Conservation (phyloP, 768 basidiomycete species). For the Crepidotus variabilis region DNA sequence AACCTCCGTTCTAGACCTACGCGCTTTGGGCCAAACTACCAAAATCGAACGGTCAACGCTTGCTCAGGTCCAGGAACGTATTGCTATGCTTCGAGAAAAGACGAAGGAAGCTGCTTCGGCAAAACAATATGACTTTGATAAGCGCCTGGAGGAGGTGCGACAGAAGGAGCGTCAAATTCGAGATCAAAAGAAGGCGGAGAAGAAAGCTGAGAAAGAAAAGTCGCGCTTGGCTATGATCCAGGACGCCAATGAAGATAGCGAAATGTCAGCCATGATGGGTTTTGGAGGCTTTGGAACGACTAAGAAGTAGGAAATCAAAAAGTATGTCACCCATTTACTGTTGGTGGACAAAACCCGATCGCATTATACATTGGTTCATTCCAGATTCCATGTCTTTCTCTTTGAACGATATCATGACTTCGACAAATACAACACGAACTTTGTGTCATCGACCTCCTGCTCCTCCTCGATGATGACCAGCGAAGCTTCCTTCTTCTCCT, state of each 20-base stretch:
- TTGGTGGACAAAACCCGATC: slow-evolving; percentile 20
- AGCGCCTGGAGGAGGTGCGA: slow-evolving; percentile 80
- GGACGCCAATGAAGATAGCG: slow-evolving; percentile 48
- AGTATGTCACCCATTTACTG: slow-evolving; percentile 27
- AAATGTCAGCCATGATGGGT: slow-evolving; percentile 85
- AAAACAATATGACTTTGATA: slow-evolving; percentile 93
- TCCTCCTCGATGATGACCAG: slow-evolving; percentile 77
- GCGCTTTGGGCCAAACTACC: slow-evolving; percentile 93
- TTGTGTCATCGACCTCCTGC: slow-evolving; percentile 79
- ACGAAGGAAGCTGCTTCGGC: slow-evolving; percentile 79
- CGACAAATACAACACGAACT: slow-evolving; percentile 70
- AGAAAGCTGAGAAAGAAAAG: slow-evolving; percentile 75
- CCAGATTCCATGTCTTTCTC: neutral
- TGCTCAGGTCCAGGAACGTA: slow-evolving; percentile 88
- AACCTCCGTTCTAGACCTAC: slow-evolving; percentile 62
- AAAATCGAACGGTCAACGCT: slow-evolving; percentile 86
- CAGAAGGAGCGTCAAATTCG: slow-evolving; percentile 65
- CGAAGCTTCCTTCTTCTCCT: slow-evolving; percentile 43
- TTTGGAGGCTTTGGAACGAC: slow-evolving; percentile 86
- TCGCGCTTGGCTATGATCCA: slow-evolving; percentile 62
- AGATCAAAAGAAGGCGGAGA: slow-evolving; percentile 73
- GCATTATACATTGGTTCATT: slow-evolving; percentile 17
- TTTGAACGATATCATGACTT: slow-evolving; percentile 37
- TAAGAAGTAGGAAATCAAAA: slow-evolving; percentile 56
- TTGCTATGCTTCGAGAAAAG: slow-evolving; percentile 82